Conservation (phyloP, 352 stramenopile species). For the Phytophthora agathidicida region DNA sequence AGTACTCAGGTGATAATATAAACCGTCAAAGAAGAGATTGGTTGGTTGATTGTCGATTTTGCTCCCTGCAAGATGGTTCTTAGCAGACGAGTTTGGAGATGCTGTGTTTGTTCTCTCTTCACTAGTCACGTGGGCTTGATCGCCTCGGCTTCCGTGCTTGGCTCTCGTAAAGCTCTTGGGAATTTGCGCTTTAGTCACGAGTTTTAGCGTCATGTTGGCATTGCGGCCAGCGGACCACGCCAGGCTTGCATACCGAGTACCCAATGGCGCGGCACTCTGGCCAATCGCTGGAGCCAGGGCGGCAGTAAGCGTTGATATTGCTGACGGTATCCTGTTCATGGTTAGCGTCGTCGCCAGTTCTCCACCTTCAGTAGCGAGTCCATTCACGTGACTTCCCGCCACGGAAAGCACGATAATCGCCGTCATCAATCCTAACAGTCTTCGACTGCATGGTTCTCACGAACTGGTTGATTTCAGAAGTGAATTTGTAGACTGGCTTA, state of each 20-base stretch:
- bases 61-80: too few species aligned
- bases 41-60: background rate
- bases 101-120: too few species aligned
- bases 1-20: slow-evolving; percentile 16
- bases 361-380: background rate
- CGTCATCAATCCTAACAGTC: background rate
- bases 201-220: slow-evolving; percentile 4
- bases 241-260: slow-evolving; percentile 5
- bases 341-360: background rate
- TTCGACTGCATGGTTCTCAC: background rate
- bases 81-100: background rate
- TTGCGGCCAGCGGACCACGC: slow-evolving; percentile 7
- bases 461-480: background rate
- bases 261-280: slow-evolving; percentile 4
- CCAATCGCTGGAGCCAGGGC: slow-evolving; percentile 4
- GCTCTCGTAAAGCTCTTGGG: too few species aligned
- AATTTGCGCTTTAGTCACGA: background rate
- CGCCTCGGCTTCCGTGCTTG: too few species aligned
- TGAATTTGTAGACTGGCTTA: background rate
- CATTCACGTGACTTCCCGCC: background rate
- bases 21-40: background rate
- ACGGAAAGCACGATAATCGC: background rate
- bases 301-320: background rate
- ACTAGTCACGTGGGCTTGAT: too few species aligned
- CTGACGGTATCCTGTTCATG: background rate